Conservation (phyloP, 2,329 filamentous ascomycete species). For the Coleophoma eucalyptorum region DNA sequence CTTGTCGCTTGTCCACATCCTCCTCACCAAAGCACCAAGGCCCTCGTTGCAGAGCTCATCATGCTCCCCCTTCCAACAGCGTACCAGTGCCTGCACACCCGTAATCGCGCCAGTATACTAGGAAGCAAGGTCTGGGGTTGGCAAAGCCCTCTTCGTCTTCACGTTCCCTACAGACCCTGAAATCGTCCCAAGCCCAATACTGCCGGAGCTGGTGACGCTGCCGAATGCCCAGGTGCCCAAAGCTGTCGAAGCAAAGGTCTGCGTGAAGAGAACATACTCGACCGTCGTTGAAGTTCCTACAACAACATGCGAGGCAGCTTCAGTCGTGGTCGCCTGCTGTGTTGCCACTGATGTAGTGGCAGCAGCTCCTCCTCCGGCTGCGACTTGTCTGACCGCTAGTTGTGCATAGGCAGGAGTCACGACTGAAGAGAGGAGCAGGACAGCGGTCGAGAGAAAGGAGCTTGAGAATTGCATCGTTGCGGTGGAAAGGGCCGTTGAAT, state of each 20-base stretch:
- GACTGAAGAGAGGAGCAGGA: neutral
- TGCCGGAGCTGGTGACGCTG: slow-evolving; percentile 16
- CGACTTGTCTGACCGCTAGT: neutral
- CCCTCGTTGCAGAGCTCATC: no score
- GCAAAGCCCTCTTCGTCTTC: slow-evolving; percentile 7
- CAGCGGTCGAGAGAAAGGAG: neutral
- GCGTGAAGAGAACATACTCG: slow-evolving; percentile 15
- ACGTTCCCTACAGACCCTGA: slow-evolving; percentile 4
- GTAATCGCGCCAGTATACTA: neutral
- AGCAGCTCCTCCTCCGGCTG: neutral
- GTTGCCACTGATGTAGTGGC: slow-evolving; percentile 4
- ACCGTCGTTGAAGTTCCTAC: slow-evolving; percentile 13
- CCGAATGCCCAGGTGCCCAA: slow-evolving; percentile 24
- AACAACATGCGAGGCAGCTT: slow-evolving; percentile 12
- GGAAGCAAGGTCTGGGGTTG: slow-evolving; percentile 2
- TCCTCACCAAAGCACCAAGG: no score
- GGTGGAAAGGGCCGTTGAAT: no score
- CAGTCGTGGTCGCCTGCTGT: slow-evolving; percentile 13
- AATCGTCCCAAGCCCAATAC: slow-evolving; percentile 22
- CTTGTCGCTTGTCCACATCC: no score
- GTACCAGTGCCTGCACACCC: no score
- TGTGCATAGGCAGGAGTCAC: neutral
- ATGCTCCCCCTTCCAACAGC: no score
- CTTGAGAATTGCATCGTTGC: no score
- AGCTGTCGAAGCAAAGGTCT: slow-evolving; percentile 24